Conservation (phyloP, 208 protist genomes). For the Angomonas ambiguus region DNA sequence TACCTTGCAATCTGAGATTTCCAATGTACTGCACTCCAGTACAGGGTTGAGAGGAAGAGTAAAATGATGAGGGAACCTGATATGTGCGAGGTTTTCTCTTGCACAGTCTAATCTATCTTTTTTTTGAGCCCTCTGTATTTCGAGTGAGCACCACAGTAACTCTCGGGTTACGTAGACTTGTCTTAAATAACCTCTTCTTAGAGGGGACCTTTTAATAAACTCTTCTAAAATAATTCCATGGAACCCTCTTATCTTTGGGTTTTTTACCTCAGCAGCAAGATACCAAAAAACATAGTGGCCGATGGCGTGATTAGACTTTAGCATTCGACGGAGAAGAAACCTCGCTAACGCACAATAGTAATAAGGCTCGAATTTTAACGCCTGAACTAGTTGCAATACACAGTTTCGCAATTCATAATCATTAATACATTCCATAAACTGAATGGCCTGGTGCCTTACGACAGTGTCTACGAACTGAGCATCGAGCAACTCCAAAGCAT, state of each 20-base stretch:
- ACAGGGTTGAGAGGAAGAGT: slow-evolving; percentile 60
- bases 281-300: slow-evolving; percentile 87
- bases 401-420: slow-evolving; percentile 71
- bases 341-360: slow-evolving; percentile 65
- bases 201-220: slow-evolving; percentile 55
- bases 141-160: slow-evolving; percentile 52
- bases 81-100: slow-evolving; percentile 32
- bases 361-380: slow-evolving; percentile 85
- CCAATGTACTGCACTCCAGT: slow-evolving; percentile 67
- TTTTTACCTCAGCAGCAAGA: slow-evolving; percentile 82
- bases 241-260: slow-evolving; percentile 60
- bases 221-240: slow-evolving; percentile 84
- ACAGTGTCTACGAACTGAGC: slow-evolving; percentile 53
- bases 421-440: slow-evolving; percentile 44
- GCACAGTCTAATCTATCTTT: slow-evolving; percentile 48
- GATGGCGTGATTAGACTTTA: slow-evolving; percentile 68
- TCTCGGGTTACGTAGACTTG: slow-evolving; percentile 60
- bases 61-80: slow-evolving; percentile 57
- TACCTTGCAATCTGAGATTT: slow-evolving; percentile 89
- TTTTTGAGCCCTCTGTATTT: slow-evolving; percentile 41
- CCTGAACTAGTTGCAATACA: slow-evolving; percentile 84
- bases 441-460: slow-evolving; percentile 70
- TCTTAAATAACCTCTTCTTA: slow-evolving; percentile 39
- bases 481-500: slow-evolving; percentile 80
- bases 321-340: slow-evolving; percentile 66